Evolutionary conservation across 177 flowering plant species (phyloP), one percentile per base, ranked within the genome.

Genomic region (Viscum album): DNA sequence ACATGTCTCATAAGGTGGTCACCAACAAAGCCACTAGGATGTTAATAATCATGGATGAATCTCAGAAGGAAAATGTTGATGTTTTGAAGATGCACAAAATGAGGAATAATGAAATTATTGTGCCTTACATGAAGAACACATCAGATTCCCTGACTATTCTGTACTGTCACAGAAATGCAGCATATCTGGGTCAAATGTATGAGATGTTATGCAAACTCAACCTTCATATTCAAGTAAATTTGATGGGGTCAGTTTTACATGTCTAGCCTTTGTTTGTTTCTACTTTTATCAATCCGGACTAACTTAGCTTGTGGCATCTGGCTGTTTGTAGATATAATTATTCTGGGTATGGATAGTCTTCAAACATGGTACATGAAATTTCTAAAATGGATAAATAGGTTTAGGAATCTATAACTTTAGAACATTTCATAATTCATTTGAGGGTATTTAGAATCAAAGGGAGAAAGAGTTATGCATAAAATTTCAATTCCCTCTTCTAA

Each of bases 151-250:
- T 87, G 61, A 92, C 99, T 29, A 29, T 95, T 59, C 71, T 95
- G 36, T 90, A 92, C 69, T 95, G 97, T 17, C 99, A 95, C 69
- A 97, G 97, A 8, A 95, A 95, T 77, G 99, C 99, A 0, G 92
- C 97, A 68, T 97, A 95, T 89, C 75, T 95, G 62, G 97, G 99
- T 15, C 99, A 95, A 85, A 90, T 95, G 91, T 92, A 78, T 70
- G 97, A 89, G 73, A 78, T 95, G 58, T 88, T 92, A 66, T 34
- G 69, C 16, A 96, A 90, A 73, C 97, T 95, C 74, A 87, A 94
- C 73, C 41, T 78, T 69, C 96, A 89, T 77, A 86, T 94, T 30
- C 79, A 86, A 30, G 94, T 95, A 73, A 92, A 90, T 79, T 73
- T 95, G 68, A 74, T 95, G 82, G 97, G 96, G 99, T 94, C n/a